Evolutionary conservation across 306 rosid species (phyloP), one percentile per base, ranked within the genome.

Genomic region (Myrica gale): DNA sequence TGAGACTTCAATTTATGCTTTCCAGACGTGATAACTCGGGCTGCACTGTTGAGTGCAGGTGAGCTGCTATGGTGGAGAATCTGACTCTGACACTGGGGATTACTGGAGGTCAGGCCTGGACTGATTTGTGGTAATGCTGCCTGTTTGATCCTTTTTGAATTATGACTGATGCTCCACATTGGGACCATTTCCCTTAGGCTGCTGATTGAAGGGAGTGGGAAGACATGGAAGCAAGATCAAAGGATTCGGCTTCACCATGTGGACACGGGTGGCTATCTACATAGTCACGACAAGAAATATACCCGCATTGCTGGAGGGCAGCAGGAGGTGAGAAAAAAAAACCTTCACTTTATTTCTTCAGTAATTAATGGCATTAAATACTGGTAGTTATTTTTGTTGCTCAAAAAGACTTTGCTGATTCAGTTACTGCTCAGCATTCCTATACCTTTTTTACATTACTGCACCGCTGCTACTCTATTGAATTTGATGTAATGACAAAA

Each of bases 201-300:
- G 55, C 42, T 72, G 16, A 85, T 88, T 79, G 99, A 96, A 83
- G 98, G 97, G 76, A 88, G 84, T 73, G 99, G 96, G 78, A 96
- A 92, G 90, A 88, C 97, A 72, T 96, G 99, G 99, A 96, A 87
- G 88, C 98, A 96, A 83, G 93, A 90, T 72, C 99, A 96, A 86
- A 90, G 76, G 86, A 55, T 96, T 83, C 91, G 99, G 67, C 83
- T 96, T 65, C 99, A 96, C 81, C 99, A 96, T 68, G 68, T 96
- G n/a, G 99, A 96, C 84, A 96, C 99, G 5, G 79, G 86, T 16
- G 91, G 81, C 84, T 92, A 87, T 82, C 83, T 96, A 9, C 99
- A 92, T 32, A 96, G 99, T 81, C 99, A 96, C 78, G 90, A 92
- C 95, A 96, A 92, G 90, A 96, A 96, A 81, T 92, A 92, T 85